Conservation (phyloP, 2,329 filamentous ascomycete species). For the Fusarium chuoi region DNA sequence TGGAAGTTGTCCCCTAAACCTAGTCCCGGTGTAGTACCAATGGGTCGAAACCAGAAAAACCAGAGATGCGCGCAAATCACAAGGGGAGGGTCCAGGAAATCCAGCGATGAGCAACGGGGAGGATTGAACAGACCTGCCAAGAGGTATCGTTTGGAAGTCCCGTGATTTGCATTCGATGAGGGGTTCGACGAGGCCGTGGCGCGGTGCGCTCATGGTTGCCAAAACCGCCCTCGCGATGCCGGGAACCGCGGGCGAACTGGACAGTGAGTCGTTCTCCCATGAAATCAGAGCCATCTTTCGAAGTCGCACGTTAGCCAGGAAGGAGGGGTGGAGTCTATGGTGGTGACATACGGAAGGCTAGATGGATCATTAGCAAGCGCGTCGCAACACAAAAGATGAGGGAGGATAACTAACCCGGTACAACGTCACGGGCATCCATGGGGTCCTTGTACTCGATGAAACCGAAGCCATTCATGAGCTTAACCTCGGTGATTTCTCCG, state of each 20-base stretch:
- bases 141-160: slow-evolving; percentile 98
- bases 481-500: slow-evolving; percentile 98
- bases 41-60: slow-evolving; percentile 45
- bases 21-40: slow-evolving; percentile 42
- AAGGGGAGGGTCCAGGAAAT: slow-evolving; percentile 52
- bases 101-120: slow-evolving; percentile 67
- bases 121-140: slow-evolving; percentile 95
- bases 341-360: slow-evolving; percentile 70
- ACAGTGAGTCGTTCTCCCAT: slow-evolving; percentile 98
- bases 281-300: slow-evolving; percentile 91
- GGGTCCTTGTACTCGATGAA: slow-evolving; percentile 99
- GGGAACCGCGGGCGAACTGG: slow-evolving; percentile 93
- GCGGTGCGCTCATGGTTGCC: slow-evolving; percentile 66
- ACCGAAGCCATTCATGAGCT: slow-evolving; percentile 99
- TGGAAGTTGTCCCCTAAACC: slow-evolving; percentile 45
- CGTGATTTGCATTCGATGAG: slow-evolving; percentile 96
- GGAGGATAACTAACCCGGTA: slow-evolving; percentile 78
- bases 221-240: slow-evolving; percentile 62
- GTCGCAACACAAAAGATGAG: slow-evolving; percentile 26
- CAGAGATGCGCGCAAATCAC: slow-evolving; percentile 47
- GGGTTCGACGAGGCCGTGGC: slow-evolving; percentile 88
- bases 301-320: slow-evolving; percentile 40
- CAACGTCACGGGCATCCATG: slow-evolving; percentile 97
- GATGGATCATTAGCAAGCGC: slow-evolving; percentile 32
- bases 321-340: slow-evolving; percentile 20